Evolutionary conservation across 2,329 filamentous ascomycete genomes (phyloP).

Genomic region (Aureobasidium zeae): DNA sequence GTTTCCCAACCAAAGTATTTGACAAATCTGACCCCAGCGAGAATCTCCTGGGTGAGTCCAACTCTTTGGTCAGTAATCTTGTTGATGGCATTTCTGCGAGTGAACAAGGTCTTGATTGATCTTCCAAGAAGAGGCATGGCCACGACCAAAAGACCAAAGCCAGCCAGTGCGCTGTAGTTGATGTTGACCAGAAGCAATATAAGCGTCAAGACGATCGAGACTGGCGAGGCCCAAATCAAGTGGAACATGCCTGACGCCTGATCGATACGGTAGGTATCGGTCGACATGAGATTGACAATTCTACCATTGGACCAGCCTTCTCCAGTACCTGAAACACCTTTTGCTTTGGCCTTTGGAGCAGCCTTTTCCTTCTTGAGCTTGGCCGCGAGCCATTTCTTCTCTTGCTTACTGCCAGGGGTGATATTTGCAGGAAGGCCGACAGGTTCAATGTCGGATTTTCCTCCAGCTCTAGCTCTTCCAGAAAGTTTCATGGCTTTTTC

Average conservation of each 20-base stretch:
- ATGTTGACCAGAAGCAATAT: constrained; percentile 76
- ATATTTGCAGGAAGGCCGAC: constrained; percentile 31
- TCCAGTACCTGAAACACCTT: constrained; percentile 56
- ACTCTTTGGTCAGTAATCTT: constrained; percentile 90
- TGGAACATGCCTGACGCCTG: constrained; percentile 84
- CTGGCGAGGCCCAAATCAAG: constrained; percentile 77
- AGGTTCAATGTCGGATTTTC: constrained; percentile 38
- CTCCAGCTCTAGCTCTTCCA: constrained; percentile 77
- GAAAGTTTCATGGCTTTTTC: constrained; percentile 89
- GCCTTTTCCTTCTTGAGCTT: constrained; percentile 34
- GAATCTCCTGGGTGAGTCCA: constrained; percentile 81
- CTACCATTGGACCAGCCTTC: constrained; percentile 86
- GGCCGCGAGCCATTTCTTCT: constrained; percentile 44
- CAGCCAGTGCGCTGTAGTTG: constrained; percentile 79
- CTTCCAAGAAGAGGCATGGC: constrained; percentile 68
- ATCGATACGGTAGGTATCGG: constrained; percentile 88
- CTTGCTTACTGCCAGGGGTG: constrained; percentile 40
- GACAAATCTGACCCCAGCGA: constrained; percentile 86
- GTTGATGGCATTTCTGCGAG: constrained; percentile 71
- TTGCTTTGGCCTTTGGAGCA: constrained; percentile 34
- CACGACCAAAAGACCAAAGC: constrained; percentile 72
- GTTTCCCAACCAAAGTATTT: constrained; percentile 96
- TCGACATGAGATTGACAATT: constrained; percentile 88
- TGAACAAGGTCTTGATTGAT: constrained; percentile 68
- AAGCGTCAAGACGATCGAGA: constrained; percentile 69